Conservation (phyloP, 495 filamentous ascomycete species). For the Lasiosphaeria hispida region DNA sequence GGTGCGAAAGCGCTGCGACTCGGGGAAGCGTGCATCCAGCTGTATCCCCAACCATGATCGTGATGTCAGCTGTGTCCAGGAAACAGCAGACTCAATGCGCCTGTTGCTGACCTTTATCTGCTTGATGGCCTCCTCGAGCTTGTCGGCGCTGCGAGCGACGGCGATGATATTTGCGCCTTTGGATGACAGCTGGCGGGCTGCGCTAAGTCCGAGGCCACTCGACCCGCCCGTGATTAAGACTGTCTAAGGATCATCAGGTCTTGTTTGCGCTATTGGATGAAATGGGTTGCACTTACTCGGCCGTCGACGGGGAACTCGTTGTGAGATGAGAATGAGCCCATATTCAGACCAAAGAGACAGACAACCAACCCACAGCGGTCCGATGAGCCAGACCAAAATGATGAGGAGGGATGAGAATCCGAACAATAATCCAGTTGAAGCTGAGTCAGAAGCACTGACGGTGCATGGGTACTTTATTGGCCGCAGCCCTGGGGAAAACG, state of each 20-base stretch:
- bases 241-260: constrained; percentile 38
- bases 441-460: too few species aligned
- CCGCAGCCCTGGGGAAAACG: too few species aligned
- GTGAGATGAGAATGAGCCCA: constrained; percentile 15
- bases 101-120: constrained; percentile 53
- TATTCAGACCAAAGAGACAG: background rate
- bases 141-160: constrained; percentile 64
- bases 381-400: too few species aligned
- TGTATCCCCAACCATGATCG: background rate
- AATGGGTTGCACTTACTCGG: constrained; percentile 44
- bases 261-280: constrained; percentile 1
- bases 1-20: constrained; percentile 66
- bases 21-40: constrained; percentile 44
- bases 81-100: background rate
- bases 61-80: background rate
- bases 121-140: constrained; percentile 61
- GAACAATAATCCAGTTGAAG: too few species aligned
- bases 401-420: too few species aligned
- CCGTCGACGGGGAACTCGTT: constrained; percentile 73
- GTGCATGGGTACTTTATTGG: too few species aligned
- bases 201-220: constrained; percentile 72
- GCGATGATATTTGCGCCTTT: constrained; percentile 80
- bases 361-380: too few species aligned
- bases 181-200: constrained; percentile 63
- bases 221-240: constrained; percentile 83